Conservation (phyloP, 2,329 filamentous ascomycete genomes). For the Lecanosticta acicola region DNA sequence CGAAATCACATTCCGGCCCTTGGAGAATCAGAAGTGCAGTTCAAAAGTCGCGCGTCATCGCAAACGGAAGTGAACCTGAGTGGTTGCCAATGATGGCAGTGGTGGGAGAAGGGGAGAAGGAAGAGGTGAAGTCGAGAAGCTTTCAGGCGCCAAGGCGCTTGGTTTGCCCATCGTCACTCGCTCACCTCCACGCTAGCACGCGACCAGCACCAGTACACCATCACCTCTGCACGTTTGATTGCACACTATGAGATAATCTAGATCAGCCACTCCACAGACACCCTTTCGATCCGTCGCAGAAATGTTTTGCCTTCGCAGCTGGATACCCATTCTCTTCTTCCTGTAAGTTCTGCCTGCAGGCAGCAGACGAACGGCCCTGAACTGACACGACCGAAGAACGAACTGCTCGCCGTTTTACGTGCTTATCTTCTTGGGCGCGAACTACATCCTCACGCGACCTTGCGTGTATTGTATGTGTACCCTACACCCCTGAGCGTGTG, state of each 20-base stretch:
- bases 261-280: neutral
- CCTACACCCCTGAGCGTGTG: neutral
- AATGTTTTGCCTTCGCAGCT: constrained; percentile 13
- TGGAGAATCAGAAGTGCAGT: no score
- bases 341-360: no score
- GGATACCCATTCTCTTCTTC: constrained; percentile 2
- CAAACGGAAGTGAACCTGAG: no score
- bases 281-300: neutral
- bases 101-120: neutral
- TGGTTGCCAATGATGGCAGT: neutral
- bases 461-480: constrained; percentile 69
- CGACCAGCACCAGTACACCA: neutral
- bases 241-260: neutral
- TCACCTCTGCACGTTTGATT: neutral
- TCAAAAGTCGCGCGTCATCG: neutral
- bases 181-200: neutral
- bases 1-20: neutral
- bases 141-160: neutral
- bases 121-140: neutral
- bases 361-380: no score
- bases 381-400: constrained; percentile 30
- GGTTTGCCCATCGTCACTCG: neutral
- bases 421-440: constrained; percentile 64
- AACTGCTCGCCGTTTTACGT: constrained; percentile 46
- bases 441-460: constrained; percentile 91